These are phyloP conservation scores for Apophysomyces sp. DNA, from an alignment of 371 early-diverging fungal species.

Conservation along the genomic window DNA sequence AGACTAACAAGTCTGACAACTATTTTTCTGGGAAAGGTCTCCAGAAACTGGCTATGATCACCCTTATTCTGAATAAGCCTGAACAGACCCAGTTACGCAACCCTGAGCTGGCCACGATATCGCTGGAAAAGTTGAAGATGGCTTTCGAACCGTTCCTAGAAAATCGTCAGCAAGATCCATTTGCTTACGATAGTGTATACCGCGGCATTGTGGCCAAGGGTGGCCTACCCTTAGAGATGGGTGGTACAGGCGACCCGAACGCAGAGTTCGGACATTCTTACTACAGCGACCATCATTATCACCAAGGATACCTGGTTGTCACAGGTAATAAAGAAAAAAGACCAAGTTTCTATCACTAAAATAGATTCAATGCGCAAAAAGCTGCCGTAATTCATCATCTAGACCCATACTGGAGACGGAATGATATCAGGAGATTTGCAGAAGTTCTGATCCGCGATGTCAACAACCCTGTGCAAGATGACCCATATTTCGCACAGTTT, in stretches of 20 bases:
- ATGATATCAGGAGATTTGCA: slow-evolving; percentile 33
- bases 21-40: slow-evolving; percentile 79
- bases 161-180: slow-evolving; percentile 53
- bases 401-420: slow-evolving; percentile 53
- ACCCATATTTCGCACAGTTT: slow-evolving; percentile 62
- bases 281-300: slow-evolving; percentile 79
- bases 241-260: slow-evolving; percentile 39
- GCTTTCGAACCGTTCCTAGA: slow-evolving; percentile 58
- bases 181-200: slow-evolving; percentile 67
- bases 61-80: slow-evolving; percentile 49
- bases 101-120: slow-evolving; percentile 27
- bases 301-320: slow-evolving; percentile 68
- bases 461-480: slow-evolving; percentile 55
- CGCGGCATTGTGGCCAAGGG: slow-evolving; percentile 58
- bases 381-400: slow-evolving; percentile 67
- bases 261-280: slow-evolving; percentile 51
- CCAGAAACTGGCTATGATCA: slow-evolving; percentile 66
- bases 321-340: slow-evolving; percentile 29
- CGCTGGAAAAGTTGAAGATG: slow-evolving; percentile 44
- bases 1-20: slow-evolving; percentile 48
- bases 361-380: not conserved
- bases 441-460: slow-evolving; percentile 66
- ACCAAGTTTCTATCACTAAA: not conserved
- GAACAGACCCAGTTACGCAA: slow-evolving; percentile 50
- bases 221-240: slow-evolving; percentile 43